These are phyloP conservation scores for Sugiyamaella chiloensis DNA, from an alignment of 805 yeast genomes.

Conservation along the genomic window DNA sequence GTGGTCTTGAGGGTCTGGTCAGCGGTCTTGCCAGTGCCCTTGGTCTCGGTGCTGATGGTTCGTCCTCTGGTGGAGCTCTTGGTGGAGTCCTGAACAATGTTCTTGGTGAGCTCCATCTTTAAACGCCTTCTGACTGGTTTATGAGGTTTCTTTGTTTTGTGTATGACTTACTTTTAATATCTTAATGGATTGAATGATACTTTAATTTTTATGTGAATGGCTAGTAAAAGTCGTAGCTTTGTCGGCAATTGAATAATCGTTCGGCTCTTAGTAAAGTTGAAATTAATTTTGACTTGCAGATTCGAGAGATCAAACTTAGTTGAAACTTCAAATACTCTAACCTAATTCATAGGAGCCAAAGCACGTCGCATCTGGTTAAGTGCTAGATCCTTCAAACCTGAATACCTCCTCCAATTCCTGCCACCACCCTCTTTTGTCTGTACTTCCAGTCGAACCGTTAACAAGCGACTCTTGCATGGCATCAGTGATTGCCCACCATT, in stretches of 20 bases:
- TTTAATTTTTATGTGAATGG: too few species aligned
- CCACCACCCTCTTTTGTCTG: constrained; percentile 44
- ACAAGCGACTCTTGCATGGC: constrained; percentile 39
- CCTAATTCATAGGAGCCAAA: too few species aligned
- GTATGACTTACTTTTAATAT: too few species aligned
- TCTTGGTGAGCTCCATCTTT: constrained; percentile 1
- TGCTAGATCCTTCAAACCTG: constrained; percentile 33
- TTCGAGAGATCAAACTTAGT: too few species aligned
- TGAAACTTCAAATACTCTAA: too few species aligned
- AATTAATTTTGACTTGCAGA: too few species aligned
- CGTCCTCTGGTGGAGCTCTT: neutral
- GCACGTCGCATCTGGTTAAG: too few species aligned
- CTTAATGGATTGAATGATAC: too few species aligned
- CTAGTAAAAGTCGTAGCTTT: too few species aligned
- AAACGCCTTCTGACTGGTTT: neutral
- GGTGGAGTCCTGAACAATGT: neutral
- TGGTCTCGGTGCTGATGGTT: constrained; percentile 6
- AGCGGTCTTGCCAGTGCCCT: neutral
- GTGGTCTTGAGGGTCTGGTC: constrained; percentile 2
- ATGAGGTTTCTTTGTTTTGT: too few species aligned
- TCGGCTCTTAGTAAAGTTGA: too few species aligned
- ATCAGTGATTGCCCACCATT: constrained; percentile 44
- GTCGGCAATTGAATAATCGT: too few species aligned
- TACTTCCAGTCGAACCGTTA: constrained; percentile 38
- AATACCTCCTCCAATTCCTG: constrained; percentile 38